These are phyloP conservation scores for Evernia prunastri DNA, from an alignment of 495 filamentous ascomycete genomes.

Conservation along the genomic window DNA sequence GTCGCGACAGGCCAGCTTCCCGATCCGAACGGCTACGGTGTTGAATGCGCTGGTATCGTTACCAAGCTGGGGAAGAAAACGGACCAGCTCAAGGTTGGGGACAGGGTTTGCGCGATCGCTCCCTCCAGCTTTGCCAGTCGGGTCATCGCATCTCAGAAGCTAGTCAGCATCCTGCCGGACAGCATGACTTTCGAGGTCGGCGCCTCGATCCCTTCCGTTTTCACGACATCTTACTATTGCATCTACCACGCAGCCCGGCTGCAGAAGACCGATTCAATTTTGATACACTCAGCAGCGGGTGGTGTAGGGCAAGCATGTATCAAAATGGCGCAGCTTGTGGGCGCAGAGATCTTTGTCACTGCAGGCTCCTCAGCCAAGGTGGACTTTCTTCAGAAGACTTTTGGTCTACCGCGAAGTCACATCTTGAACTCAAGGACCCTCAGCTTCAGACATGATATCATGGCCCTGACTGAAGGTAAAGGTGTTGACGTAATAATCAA, in stretches of 20 bases:
- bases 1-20: slow-evolving; percentile 33
- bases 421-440: slow-evolving; percentile 23
- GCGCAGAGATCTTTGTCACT: slow-evolving; percentile 45
- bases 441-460: slow-evolving; percentile 4
- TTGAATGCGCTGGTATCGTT: slow-evolving; percentile 51
- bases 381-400: slow-evolving; percentile 13
- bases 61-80: slow-evolving; percentile 45
- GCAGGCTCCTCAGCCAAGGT: slow-evolving; percentile 20
- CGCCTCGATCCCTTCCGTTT: slow-evolving; percentile 47
- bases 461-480: slow-evolving; percentile 14
- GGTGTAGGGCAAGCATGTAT: slow-evolving; percentile 54
- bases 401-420: slow-evolving; percentile 20
- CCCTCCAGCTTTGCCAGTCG: slow-evolving; percentile 24
- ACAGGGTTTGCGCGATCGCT: slow-evolving; percentile 44
- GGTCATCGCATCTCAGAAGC: neutral
- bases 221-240: slow-evolving; percentile 47
- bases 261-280: slow-evolving; percentile 34
- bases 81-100: slow-evolving; percentile 43
- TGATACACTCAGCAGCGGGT: slow-evolving; percentile 51
- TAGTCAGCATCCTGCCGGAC: slow-evolving; percentile 28
- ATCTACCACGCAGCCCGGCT: slow-evolving; percentile 28
- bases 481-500: slow-evolving; percentile 25
- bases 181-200: slow-evolving; percentile 42
- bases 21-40: slow-evolving; percentile 37
- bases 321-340: slow-evolving; percentile 44